Evolutionary conservation across 805 yeast species (phyloP).

Genomic region (Metschnikowia similis): DNA sequence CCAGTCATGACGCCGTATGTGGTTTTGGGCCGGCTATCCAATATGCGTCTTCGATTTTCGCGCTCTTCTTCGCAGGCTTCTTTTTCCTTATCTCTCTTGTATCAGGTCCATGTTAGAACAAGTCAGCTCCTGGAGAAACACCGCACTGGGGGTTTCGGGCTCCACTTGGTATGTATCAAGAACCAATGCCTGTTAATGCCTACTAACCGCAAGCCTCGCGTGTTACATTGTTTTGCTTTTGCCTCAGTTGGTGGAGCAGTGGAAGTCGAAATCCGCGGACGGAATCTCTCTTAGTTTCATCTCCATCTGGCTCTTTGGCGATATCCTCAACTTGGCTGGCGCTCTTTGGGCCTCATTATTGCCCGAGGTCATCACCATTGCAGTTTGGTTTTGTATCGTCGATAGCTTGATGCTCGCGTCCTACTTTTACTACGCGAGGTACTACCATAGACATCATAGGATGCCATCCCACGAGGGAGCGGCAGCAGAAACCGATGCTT

Average conservation of each 20-base stretch:
- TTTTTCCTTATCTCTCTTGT: constrained; percentile 3
- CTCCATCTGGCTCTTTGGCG: constrained; percentile 69
- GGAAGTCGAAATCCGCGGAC: constrained; percentile 70
- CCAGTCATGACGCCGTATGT: neutral
- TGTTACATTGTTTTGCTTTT: constrained; percentile 75
- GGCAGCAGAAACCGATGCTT: constrained; percentile 21
- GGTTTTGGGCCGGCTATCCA: neutral
- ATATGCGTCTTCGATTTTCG: neutral
- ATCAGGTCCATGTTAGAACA: constrained; percentile 6
- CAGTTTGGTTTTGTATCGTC: constrained; percentile 73
- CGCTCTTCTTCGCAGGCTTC: constrained; percentile 2
- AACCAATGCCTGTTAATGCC: neutral
- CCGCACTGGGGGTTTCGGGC: constrained; percentile 62
- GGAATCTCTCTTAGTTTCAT: constrained; percentile 71
- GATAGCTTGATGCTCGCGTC: constrained; percentile 57
- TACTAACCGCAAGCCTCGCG: constrained; percentile 44
- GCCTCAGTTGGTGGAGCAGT: constrained; percentile 78
- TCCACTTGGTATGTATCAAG: constrained; percentile 47
- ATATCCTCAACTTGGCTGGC: constrained; percentile 62
- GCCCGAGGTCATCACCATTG: constrained; percentile 66
- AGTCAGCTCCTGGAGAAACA: constrained; percentile 27
- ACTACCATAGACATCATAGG: constrained; percentile 38
- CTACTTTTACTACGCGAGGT: constrained; percentile 51
- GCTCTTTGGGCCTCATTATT: constrained; percentile 65
- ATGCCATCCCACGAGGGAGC: constrained; percentile 2